Conservation (phyloP, 2,329 filamentous ascomycete genomes). For the Cadophora sp. region DNA sequence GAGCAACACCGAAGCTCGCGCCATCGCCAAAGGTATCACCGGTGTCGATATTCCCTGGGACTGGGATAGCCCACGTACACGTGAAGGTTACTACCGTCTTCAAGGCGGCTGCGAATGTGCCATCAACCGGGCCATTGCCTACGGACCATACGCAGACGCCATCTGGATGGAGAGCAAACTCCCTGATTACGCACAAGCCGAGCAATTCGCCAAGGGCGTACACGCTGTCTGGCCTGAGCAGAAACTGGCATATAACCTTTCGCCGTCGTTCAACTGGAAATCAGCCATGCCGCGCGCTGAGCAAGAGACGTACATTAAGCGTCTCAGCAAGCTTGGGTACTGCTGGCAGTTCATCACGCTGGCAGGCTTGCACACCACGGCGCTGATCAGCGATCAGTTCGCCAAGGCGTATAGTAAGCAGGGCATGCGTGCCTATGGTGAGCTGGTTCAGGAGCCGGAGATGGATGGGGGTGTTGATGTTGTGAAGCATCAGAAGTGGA, state of each 20-base stretch:
- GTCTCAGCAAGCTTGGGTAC: conserved; percentile 87
- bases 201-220: conserved; percentile 92
- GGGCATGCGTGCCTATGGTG: conserved; percentile 96
- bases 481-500: conserved; percentile 99
- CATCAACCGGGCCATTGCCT: conserved; percentile 88
- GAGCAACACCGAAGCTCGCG: conserved; percentile 81
- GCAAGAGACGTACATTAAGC: conserved; percentile 96
- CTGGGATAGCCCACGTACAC: conserved; percentile 92
- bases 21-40: conserved; percentile 77
- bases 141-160: conserved; percentile 90
- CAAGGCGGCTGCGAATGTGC: conserved; percentile 91
- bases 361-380: conserved; percentile 93
- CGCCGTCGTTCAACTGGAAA: conserved; percentile 99
- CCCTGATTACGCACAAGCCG: conserved; percentile 88
- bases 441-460: conserved; percentile 97
- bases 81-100: conserved; percentile 95
- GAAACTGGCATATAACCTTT: conserved; percentile 99
- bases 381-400: conserved; percentile 90
- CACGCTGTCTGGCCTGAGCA: conserved; percentile 95
- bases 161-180: conserved; percentile 99
- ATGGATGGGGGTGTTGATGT: conserved; percentile 91
- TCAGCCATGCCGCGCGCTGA: conserved; percentile 88
- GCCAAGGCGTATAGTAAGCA: conserved; percentile 78
- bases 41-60: conserved; percentile 88
- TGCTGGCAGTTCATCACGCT: conserved; percentile 99